These are phyloP conservation scores for Podaxis rugospora DNA, from an alignment of 768 basidiomycete genomes.

Conservation along the genomic window DNA sequence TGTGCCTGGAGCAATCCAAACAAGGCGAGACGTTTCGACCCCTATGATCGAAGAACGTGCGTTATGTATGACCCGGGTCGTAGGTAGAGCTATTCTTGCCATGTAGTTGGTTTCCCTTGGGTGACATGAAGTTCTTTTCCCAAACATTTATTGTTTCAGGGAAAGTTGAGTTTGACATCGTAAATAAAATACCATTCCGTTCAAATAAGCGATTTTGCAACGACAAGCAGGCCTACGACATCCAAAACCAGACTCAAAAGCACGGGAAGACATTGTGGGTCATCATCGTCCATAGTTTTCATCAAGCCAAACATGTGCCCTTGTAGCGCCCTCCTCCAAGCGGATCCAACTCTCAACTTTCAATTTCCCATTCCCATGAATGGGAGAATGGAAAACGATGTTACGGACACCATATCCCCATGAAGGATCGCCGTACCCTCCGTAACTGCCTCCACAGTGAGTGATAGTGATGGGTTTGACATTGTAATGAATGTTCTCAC, in stretches of 20 bases:
- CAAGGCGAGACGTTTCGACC: no score
- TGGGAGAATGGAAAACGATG: conserved; percentile 42
- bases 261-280: not conserved
- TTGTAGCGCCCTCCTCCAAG: conserved; percentile 53
- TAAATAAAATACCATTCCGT: no score
- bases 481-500: conserved; percentile 24
- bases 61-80: no score
- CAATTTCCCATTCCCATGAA: not conserved
- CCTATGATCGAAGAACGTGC: no score
- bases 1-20: no score
- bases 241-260: not conserved
- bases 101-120: no score
- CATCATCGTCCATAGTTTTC: conserved; percentile 26
- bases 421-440: conserved; percentile 46
- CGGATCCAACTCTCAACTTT: conserved; percentile 59
- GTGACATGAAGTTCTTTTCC: no score
- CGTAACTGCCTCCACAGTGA: conserved; percentile 45
- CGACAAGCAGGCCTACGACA: no score
- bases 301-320: conserved; percentile 50
- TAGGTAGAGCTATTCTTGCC: no score
- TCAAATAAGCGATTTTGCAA: no score
- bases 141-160: no score
- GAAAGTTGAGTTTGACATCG: not conserved
- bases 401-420: conserved; percentile 71
- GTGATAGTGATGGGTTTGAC: not conserved